These are phyloP conservation scores for Jimgerdemannia lactiflua DNA, from an alignment of 192 early-diverging fungal species.

Conservation along the genomic window DNA sequence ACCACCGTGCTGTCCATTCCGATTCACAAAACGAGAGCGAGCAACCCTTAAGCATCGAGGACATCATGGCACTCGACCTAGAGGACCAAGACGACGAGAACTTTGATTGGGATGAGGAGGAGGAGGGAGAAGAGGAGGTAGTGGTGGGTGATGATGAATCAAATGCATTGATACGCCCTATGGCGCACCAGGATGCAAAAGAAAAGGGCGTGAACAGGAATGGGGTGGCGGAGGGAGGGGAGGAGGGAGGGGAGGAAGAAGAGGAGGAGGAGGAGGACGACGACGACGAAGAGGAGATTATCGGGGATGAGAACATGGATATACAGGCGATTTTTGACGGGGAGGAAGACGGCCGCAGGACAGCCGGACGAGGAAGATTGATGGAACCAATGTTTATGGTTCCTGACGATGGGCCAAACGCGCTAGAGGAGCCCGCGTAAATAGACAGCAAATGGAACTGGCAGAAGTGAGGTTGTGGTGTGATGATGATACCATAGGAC, in stretches of 20 bases:
- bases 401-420: background rate
- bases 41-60: background rate
- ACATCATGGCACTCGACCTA: slow-evolving; percentile 2
- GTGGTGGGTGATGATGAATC: slow-evolving; percentile 16
- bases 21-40: background rate
- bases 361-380: background rate
- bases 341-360: background rate
- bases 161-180: slow-evolving; percentile 8
- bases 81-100: background rate
- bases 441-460: background rate
- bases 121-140: slow-evolving; percentile 17
- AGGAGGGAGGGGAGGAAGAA: slow-evolving; percentile 9
- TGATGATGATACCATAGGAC: background rate
- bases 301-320: background rate
- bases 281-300: background rate
- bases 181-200: slow-evolving; percentile 10
- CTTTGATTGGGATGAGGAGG: background rate
- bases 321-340: slow-evolving; percentile 1
- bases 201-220: slow-evolving; percentile 1
- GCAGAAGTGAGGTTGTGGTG: background rate
- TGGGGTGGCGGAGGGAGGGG: background rate
- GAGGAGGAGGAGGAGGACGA: slow-evolving; percentile 8
- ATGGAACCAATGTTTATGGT: background rate
- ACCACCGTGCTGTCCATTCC: background rate
- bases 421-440: background rate